These are phyloP conservation scores for Ampelocalamus luodianensis DNA, from an alignment of 176 grass and related monocot species.

Conservation along the genomic window DNA sequence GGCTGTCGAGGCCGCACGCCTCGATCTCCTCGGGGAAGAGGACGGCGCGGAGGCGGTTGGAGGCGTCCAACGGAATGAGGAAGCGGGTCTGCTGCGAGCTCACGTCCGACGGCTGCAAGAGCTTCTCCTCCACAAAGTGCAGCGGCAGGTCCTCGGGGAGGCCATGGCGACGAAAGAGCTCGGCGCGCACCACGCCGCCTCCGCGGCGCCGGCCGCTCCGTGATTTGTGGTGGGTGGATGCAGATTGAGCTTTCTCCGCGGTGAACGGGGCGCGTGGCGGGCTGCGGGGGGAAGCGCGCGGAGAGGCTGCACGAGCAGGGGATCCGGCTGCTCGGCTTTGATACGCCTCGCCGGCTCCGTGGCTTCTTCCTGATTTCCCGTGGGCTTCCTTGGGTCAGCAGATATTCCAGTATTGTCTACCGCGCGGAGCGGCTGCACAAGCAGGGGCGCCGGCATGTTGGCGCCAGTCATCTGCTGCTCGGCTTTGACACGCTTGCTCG, in stretches of 20 bases:
- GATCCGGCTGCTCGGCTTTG: too few relatives aligned
- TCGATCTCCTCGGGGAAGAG: neutral
- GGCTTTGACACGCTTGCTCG: too few relatives aligned
- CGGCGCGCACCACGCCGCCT: slow-evolving; percentile 7
- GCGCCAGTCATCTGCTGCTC: neutral
- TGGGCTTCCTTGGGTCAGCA: too few relatives aligned
- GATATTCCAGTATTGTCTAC: too few relatives aligned
- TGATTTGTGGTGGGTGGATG: neutral
- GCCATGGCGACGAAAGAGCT: neutral
- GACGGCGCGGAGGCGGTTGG: neutral
- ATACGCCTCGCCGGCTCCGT: too few relatives aligned
- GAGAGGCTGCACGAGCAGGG: neutral
- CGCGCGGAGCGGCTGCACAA: too few relatives aligned
- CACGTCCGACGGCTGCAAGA: neutral
- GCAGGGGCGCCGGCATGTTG: neutral
- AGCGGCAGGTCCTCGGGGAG: neutral
- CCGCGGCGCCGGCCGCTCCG: neutral
- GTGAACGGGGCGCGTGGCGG: neutral
- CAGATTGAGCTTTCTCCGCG: neutral
- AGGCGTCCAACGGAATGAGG: neutral
- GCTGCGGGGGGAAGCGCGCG: neutral
- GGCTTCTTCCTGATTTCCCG: too few relatives aligned
- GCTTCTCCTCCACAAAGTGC: slow-evolving; percentile 27
- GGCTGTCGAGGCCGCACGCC: neutral
- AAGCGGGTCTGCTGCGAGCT: slow-evolving; percentile 1